These are phyloP conservation scores for Diutina scorzettiae DNA, from an alignment of 1,139 yeast species.

Conservation along the genomic window DNA sequence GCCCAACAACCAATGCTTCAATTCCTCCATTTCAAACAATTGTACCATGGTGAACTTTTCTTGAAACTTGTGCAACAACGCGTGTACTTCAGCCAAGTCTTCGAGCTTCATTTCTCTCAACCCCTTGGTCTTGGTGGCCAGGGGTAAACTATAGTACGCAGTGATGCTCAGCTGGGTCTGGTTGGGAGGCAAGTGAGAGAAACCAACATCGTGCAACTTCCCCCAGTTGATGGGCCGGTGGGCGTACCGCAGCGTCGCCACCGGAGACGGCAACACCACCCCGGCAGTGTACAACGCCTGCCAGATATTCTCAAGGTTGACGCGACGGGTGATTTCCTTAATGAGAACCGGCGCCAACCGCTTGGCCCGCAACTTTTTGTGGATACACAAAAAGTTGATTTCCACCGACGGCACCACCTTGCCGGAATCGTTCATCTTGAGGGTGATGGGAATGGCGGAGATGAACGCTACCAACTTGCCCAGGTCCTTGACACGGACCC, in stretches of 20 bases:
- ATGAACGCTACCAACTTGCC: constrained; percentile 83
- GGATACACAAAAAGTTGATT: constrained; percentile 88
- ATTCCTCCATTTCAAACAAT: constrained; percentile 55
- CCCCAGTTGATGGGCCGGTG: constrained; percentile 94
- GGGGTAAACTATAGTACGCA: constrained; percentile 65
- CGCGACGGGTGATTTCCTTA: constrained; percentile 89
- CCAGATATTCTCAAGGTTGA: constrained; percentile 77
- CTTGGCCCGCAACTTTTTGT: constrained; percentile 85
- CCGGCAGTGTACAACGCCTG: constrained; percentile 97
- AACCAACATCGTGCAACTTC: constrained; percentile 82
- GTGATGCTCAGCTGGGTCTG: constrained; percentile 75
- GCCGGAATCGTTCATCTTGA: constrained; percentile 46
- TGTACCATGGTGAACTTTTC: constrained; percentile 64
- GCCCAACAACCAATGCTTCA: constrained; percentile 65
- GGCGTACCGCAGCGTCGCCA: constrained; percentile 81
- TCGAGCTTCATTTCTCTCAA: constrained; percentile 47
- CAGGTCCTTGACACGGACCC: constrained; percentile 73
- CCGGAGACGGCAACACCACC: constrained; percentile 79
- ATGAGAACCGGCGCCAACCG: constrained; percentile 89
- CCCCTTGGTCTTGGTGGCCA: constrained; percentile 42
- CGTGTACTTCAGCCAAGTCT: constrained; percentile 57
- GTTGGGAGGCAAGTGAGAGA: constrained; percentile 64
- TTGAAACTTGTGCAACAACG: constrained; percentile 51
- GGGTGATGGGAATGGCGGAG: constrained; percentile 73
- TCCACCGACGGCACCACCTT: constrained; percentile 57